Conservation (phyloP, 179 eudicot genomes). For the Silene noctiflora region DNA sequence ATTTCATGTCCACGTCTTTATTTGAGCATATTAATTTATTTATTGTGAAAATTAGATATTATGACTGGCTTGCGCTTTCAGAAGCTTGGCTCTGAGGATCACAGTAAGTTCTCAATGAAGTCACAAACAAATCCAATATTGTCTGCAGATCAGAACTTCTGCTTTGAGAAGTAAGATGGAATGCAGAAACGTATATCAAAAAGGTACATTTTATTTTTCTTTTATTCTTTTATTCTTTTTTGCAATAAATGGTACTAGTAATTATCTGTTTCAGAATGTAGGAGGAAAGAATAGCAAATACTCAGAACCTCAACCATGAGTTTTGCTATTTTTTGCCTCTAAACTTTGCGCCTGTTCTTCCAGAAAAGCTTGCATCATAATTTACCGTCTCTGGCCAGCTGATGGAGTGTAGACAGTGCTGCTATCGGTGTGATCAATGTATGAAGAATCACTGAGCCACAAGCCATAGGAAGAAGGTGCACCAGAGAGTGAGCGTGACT, state of each 20-base stretch:
- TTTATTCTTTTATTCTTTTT: too few species aligned
- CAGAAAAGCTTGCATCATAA: background rate
- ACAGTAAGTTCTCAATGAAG: too few species aligned
- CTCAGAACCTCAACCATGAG: background rate
- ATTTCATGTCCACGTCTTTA: too few species aligned
- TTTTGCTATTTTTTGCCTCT: background rate
- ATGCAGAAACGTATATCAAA: too few species aligned
- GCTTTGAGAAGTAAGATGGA: too few species aligned
- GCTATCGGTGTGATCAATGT: background rate
- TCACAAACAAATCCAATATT: too few species aligned
- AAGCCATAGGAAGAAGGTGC: constrained; percentile 44
- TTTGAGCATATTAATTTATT: too few species aligned
- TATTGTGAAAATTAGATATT: too few species aligned
- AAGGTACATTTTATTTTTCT: too few species aligned
- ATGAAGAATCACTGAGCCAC: constrained; percentile 3
- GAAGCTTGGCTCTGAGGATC: too few species aligned
- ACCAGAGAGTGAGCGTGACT: constrained; percentile 47
- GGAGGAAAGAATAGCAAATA: background rate
- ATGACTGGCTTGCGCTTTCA: too few species aligned
- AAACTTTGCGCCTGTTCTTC: background rate
- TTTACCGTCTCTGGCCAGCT: background rate
- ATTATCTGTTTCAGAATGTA: background rate
- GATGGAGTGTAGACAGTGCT: background rate
- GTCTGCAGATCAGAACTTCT: too few species aligned
- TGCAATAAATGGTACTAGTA: background rate